Conservation (phyloP, 257 asterid genomes). For the Ophiorrhiza pumila region DNA sequence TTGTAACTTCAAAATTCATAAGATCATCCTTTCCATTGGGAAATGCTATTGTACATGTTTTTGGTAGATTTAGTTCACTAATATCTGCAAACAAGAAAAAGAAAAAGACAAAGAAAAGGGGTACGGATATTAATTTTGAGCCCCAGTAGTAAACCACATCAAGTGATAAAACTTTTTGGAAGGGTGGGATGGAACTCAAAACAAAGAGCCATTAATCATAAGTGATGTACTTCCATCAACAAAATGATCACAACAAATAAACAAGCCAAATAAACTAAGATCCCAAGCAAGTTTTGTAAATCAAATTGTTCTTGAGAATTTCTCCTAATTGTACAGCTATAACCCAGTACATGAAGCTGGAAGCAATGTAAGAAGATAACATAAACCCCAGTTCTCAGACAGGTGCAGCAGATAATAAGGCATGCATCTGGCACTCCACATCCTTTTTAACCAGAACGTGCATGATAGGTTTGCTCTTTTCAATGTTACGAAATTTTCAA, state of each 20-base stretch:
- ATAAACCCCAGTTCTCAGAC: background rate
- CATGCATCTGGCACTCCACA: background rate
- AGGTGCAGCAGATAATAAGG: background rate
- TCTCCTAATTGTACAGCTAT: background rate
- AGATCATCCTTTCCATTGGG: conserved; percentile 96
- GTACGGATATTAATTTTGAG: background rate
- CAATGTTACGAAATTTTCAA: background rate
- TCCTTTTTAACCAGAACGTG: background rate
- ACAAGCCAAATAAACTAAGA: background rate
- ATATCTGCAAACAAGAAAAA: conserved; percentile 45
- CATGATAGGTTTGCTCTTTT: background rate
- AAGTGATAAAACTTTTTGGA: background rate
- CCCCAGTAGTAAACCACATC: background rate
- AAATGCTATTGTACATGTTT: conserved; percentile 73
- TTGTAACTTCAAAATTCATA: conserved; percentile 91
- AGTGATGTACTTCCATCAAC: background rate
- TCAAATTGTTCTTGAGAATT: background rate
- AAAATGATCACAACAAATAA: background rate
- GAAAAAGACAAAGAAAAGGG: background rate
- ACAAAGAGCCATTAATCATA: background rate
- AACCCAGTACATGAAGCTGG: background rate
- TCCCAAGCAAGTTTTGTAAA: background rate
- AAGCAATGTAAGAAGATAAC: background rate
- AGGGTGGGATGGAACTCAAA: background rate
- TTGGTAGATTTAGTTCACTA: conserved; percentile 83